phyloP scores from a whole-genome alignment of 1,139 yeast species.

The Saccharomyces uvarum region DNA sequence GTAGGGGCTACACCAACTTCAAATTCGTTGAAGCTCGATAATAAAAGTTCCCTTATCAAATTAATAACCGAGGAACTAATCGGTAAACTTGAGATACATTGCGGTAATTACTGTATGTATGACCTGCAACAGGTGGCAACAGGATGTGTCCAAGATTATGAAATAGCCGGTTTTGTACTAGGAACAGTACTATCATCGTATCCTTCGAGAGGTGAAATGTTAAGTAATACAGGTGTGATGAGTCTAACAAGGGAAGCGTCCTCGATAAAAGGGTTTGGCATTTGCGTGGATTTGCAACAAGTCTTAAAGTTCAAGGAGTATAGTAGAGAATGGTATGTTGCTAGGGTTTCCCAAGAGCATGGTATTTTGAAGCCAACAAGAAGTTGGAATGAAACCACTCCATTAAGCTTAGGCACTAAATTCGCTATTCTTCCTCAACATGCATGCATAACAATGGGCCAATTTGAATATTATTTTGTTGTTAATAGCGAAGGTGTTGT shows the following conservation, averaged over 20 bases:
- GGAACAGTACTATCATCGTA: slow-evolving; percentile 62
- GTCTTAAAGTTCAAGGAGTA: slow-evolving; percentile 5
- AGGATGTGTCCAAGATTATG: slow-evolving; percentile 41
- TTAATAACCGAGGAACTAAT: slow-evolving; percentile 39
- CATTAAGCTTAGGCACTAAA: slow-evolving; percentile 42
- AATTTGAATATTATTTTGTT: slow-evolving; percentile 52
- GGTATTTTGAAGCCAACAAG: slow-evolving; percentile 44
- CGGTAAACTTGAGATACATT: slow-evolving; percentile 61
- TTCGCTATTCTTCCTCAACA: slow-evolving; percentile 63
- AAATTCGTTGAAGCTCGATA: slow-evolving; percentile 44
- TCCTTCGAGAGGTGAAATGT: slow-evolving; percentile 48
- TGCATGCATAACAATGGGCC: slow-evolving; percentile 63
- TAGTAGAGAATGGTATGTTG: slow-evolving; percentile 43
- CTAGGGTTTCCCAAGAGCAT: slow-evolving; percentile 57
- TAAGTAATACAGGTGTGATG: slow-evolving; percentile 67
- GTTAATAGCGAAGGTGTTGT: slow-evolving; percentile 45
- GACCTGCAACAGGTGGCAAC: slow-evolving; percentile 73
- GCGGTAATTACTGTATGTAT: slow-evolving; percentile 68
- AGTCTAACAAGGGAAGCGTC: slow-evolving; percentile 61
- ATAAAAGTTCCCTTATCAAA: slow-evolving; percentile 21
- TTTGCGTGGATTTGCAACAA: slow-evolving; percentile 20
- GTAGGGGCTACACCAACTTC: slow-evolving; percentile 84
- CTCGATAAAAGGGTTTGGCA: slow-evolving; percentile 43
- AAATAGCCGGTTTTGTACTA: slow-evolving; percentile 50
- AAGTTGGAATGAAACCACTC: slow-evolving; percentile 24